Evolutionary conservation across 1,139 yeast species (phyloP).

Genomic region (Diutina neorugosa): DNA sequence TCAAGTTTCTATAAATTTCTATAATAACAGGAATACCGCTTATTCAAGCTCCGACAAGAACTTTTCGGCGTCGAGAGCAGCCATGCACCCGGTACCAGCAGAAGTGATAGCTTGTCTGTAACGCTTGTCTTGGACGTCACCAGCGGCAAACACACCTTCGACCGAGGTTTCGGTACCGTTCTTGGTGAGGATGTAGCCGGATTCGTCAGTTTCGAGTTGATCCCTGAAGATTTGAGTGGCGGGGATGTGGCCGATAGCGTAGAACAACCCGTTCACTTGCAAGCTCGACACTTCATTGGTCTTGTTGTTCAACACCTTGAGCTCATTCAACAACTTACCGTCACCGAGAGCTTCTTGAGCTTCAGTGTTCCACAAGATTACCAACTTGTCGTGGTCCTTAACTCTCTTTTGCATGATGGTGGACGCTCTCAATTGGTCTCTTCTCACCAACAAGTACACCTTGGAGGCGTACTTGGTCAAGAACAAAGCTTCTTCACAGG

Average conservation of each 20-base stretch:
- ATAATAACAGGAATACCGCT: neutral
- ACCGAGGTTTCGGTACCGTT: conserved; percentile 89
- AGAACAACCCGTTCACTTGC: conserved; percentile 83
- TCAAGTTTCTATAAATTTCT: neutral
- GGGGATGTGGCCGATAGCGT: conserved; percentile 96
- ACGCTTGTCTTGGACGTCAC: conserved; percentile 95
- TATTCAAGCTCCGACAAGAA: conserved; percentile 4
- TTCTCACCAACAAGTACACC: conserved; percentile 86
- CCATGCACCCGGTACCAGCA: conserved; percentile 99
- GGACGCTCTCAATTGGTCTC: conserved; percentile 88
- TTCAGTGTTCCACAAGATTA: conserved; percentile 78
- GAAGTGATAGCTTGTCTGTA: conserved; percentile 99
- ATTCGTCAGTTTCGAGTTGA: conserved; percentile 75
- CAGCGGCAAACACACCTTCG: conserved; percentile 93
- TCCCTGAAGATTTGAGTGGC: conserved; percentile 73
- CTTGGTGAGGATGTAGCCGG: conserved; percentile 75
- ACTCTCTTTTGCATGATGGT: conserved; percentile 95
- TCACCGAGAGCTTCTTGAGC: conserved; percentile 86
- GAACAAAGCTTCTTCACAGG: conserved; percentile 96
- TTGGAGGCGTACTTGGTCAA: conserved; percentile 95
- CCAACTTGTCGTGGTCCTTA: conserved; percentile 71
- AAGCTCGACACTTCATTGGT: conserved; percentile 60
- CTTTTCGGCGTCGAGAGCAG: conserved; percentile 58
- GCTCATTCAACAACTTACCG: conserved; percentile 57
- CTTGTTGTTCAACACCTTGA: conserved; percentile 57